Base-by-base conservation (phyloP, 164 flowering plant species). In the Berberis vulgaris region DNA sequence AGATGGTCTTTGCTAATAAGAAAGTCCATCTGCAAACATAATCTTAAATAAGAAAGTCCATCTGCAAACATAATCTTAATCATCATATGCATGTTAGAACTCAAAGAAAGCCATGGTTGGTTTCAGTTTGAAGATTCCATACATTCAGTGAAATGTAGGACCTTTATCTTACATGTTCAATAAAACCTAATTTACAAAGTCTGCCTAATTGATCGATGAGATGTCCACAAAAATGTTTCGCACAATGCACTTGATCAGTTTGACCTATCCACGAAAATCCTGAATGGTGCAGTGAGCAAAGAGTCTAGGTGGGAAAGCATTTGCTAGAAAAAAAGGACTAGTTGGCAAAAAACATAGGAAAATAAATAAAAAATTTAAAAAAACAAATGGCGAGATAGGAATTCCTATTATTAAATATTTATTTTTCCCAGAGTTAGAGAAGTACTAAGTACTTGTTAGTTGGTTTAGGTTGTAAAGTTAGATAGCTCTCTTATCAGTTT, bases 121-220 rank as follows among this genome's bases (percentile, higher is more conserved):
- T 42, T 43, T 39, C 1, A 7, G 42, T 10, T 38, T 11, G 6
- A 46, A 5, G 5, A 46, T 5, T 5, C 5, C 8, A 5, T 46
- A 5, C 8, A 46, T 46, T 46, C 8, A 8, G 49, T 5, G 5
- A 46, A 46, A 46, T 5, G 5, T 10, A 1, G 10, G 3, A 26
- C n/a, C 2, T 6, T 9, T 10, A 13, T 13, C 45, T 3, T 80
- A 82, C 91, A 86, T 82, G 72, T 65, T 87, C 89, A 64, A 87
- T 86, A 66, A 87, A 87, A 68, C 85, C 77, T 10, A 87, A 71
- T 1, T 89, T 80, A 73, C 77, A 67, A 12, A 87, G 82, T 54
- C 94, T 91, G 59, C 89, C 89, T 41, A 80, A 59, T 71, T 86
- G 94, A 73, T 86, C 84, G 79, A 82, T 55, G 94, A 87, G 49